phyloP scores from a whole-genome alignment of 352 stramenopile species.

The Vaucheria bursata region DNA sequence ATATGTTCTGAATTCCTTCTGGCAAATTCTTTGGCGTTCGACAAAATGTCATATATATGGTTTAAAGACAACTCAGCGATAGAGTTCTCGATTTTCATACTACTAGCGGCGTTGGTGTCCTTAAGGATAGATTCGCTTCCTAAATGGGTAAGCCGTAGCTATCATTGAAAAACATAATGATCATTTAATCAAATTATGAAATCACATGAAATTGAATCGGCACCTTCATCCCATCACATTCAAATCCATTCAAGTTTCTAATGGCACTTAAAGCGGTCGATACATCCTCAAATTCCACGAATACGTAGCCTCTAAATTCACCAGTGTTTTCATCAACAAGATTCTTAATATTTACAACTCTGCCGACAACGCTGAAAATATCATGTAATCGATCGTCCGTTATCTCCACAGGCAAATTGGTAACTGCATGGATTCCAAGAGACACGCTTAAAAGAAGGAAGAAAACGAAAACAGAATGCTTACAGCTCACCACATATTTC shows the following conservation, averaged over 20 bases:
- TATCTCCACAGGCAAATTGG: no score
- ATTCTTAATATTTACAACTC: conserved; percentile 29
- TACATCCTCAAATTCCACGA: conserved; percentile 42
- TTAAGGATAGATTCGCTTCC: not conserved
- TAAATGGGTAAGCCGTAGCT: not conserved
- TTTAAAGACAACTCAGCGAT: conserved; percentile 27
- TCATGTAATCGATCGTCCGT: no score
- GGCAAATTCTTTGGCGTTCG: conserved; percentile 38
- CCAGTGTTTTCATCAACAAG: conserved; percentile 34
- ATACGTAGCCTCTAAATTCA: conserved; percentile 27
- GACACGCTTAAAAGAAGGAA: no score
- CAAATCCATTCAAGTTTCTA: conserved; percentile 37
- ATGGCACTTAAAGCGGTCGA: conserved; percentile 35
- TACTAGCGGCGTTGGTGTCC: conserved; percentile 8
- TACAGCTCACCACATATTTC: no score
- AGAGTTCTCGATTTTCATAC: conserved; percentile 18
- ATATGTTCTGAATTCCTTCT: conserved; percentile 17
- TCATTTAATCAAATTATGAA: not conserved
- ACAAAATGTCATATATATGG: conserved; percentile 40
- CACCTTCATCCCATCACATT: conserved; percentile 33
- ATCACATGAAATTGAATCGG: not conserved
- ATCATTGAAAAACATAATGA: not conserved
- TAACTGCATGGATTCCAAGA: no score
- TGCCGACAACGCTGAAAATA: conserved; percentile 18
- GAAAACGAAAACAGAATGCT: no score